phyloP scores from a whole-genome alignment of 352 stramenopile genomes.

The Peronospora farinosa region DNA sequence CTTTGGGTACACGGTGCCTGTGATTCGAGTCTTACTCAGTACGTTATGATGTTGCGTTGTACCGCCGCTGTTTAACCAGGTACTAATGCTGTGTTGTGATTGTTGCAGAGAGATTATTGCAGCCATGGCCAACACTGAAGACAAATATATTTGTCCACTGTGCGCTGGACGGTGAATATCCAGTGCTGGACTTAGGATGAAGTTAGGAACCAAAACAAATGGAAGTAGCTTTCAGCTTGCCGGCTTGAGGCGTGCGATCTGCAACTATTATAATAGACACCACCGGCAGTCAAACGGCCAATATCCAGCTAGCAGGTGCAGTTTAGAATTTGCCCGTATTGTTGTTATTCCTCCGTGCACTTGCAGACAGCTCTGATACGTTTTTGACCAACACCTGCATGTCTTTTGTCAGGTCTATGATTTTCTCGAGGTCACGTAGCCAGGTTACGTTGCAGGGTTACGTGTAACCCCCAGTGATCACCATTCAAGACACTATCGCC shows the following conservation, averaged over 20 bases:
- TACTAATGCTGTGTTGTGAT: slow-evolving; percentile 14
- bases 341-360: too few relatives aligned
- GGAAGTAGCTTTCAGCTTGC: slow-evolving; percentile 1
- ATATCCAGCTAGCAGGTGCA: neutral
- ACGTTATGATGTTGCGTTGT: slow-evolving; percentile 20
- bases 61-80: neutral
- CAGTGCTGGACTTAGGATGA: slow-evolving; percentile 5
- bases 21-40: slow-evolving; percentile 60
- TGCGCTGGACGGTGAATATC: slow-evolving; percentile 51
- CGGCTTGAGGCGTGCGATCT: slow-evolving; percentile 4
- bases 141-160: slow-evolving; percentile 84
- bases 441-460: neutral
- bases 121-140: slow-evolving; percentile 54
- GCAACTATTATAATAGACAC: slow-evolving; percentile 22
- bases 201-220: slow-evolving; percentile 2
- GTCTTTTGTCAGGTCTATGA: neutral
- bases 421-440: neutral
- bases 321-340: too few relatives aligned
- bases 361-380: too few relatives aligned
- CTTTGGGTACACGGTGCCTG: slow-evolving; percentile 82
- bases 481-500: slow-evolving; percentile 1
- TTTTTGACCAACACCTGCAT: neutral
- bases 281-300: neutral
- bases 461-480: neutral
- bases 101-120: slow-evolving; percentile 40